phyloP scores from a whole-genome alignment of 1,284 basidiomycete genomes.

The Cryptococcus depauperatus region DNA sequence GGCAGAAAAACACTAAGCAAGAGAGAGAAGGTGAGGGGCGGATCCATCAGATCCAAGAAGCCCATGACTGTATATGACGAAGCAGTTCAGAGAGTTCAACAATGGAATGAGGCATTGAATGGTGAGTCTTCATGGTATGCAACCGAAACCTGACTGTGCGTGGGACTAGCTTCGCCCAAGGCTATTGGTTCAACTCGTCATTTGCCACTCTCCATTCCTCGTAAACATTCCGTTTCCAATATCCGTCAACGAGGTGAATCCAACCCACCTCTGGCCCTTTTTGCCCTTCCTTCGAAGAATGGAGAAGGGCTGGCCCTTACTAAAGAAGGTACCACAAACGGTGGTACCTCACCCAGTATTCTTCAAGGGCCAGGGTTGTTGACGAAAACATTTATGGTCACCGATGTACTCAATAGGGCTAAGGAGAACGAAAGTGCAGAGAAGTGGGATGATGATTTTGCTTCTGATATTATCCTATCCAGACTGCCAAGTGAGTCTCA shows the following conservation, averaged over 20 bases:
- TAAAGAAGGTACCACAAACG: background rate
- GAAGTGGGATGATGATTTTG: constrained; percentile 92
- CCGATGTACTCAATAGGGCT: constrained; percentile 49
- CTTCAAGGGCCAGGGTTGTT: constrained; percentile 18
- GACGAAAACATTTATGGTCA: constrained; percentile 57
- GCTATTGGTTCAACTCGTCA: constrained; percentile 28
- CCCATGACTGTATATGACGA: constrained; percentile 76
- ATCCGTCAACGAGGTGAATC: constrained; percentile 12
- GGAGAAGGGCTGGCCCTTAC: too few relatives aligned
- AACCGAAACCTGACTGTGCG: too few relatives aligned
- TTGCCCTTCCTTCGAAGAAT: constrained; percentile 12
- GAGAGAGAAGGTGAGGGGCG: constrained; percentile 20
- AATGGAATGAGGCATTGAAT: constrained; percentile 95
- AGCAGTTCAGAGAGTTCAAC: constrained; percentile 86
- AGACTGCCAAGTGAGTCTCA: constrained; percentile 7
- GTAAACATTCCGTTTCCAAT: constrained; percentile 14
- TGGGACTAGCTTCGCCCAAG: too few relatives aligned
- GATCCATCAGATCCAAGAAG: constrained; percentile 48
- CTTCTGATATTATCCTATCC: constrained; percentile 61
- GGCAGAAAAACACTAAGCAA: constrained; percentile 3
- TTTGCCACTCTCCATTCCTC: constrained; percentile 15
- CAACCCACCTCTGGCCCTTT: constrained; percentile 10
- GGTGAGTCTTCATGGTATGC: too few relatives aligned
- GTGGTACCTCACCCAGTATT: background rate
- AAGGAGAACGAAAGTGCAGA: constrained; percentile 28